phyloP scores from a whole-genome alignment of 1,284 basidiomycete genomes.

The Heliocybe sulcata region DNA sequence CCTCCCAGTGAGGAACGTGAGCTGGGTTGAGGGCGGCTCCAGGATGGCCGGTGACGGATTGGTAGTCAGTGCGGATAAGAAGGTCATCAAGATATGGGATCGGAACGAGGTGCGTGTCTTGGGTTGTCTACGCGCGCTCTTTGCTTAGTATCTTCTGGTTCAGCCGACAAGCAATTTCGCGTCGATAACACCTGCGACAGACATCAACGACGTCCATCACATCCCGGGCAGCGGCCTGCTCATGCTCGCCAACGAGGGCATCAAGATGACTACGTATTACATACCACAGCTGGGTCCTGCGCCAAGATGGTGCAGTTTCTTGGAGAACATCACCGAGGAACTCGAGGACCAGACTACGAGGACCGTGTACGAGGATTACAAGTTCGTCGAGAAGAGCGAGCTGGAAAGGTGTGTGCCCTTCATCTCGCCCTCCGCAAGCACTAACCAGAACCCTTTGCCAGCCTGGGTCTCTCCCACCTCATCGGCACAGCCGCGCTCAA shows the following conservation, averaged over 20 bases:
- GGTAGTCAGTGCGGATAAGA: slow-evolving; percentile 86
- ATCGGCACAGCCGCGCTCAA: slow-evolving; percentile 92
- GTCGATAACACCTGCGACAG: slow-evolving; percentile 85
- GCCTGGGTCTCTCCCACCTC: slow-evolving; percentile 89
- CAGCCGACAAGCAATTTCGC: slow-evolving; percentile 86
- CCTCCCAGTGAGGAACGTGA: slow-evolving; percentile 79
- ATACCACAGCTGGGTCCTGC: slow-evolving; percentile 96
- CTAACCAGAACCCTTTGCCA: slow-evolving; percentile 22
- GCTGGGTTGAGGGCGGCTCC: slow-evolving; percentile 86
- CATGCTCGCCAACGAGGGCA: slow-evolving; percentile 88
- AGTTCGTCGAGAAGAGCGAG: slow-evolving; percentile 90
- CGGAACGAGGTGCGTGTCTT: slow-evolving; percentile 59
- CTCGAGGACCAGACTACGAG: slow-evolving; percentile 85
- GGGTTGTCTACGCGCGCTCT: slow-evolving; percentile 5
- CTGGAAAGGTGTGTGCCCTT: slow-evolving; percentile 62
- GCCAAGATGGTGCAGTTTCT: slow-evolving; percentile 94
- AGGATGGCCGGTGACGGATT: slow-evolving; percentile 83
- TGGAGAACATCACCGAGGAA: slow-evolving; percentile 97
- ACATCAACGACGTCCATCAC: slow-evolving; percentile 87
- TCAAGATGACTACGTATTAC: slow-evolving; percentile 88
- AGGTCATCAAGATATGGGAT: slow-evolving; percentile 96
- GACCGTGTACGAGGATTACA: slow-evolving; percentile 91
- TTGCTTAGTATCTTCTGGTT: slow-evolving; percentile 3
- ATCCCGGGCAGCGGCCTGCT: slow-evolving; percentile 81
- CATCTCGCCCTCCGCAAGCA: slow-evolving; percentile 5